Evolutionary conservation across 306 rosid species (phyloP).

Genomic region (Corylus heterophylla): DNA sequence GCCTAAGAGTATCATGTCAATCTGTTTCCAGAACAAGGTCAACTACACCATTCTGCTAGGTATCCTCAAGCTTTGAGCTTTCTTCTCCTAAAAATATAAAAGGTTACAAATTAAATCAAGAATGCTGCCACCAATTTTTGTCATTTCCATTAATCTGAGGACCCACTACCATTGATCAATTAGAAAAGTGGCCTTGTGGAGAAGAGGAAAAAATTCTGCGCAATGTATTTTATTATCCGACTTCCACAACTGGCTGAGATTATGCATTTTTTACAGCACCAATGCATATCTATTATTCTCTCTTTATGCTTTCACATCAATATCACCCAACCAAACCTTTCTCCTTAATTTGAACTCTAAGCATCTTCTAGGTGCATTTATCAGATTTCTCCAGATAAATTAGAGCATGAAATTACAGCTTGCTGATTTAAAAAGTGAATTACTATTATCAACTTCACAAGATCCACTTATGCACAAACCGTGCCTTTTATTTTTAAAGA

Average conservation of each 20-base stretch:
- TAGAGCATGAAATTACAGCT: neutral
- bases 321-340: neutral
- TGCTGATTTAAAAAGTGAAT: neutral
- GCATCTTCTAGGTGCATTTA: conserved; percentile 6
- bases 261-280: too few relatives aligned
- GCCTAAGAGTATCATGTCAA: neutral
- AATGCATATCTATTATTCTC: too few relatives aligned
- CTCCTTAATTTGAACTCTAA: neutral
- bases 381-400: neutral
- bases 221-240: too few relatives aligned
- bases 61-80: neutral
- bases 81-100: neutral
- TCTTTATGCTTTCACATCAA: too few relatives aligned
- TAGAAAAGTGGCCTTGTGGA: too few relatives aligned
- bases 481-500: neutral
- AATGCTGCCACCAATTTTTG: neutral
- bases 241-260: too few relatives aligned
- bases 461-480: neutral
- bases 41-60: neutral
- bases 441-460: neutral
- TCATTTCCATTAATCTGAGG: too few relatives aligned
- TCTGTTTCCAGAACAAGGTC: neutral
- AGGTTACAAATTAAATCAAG: neutral
- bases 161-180: too few relatives aligned
- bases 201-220: too few relatives aligned